Base-by-base conservation (phyloP, 192 early-diverging fungal species). In the Phycomyces blakesleeanus region DNA sequence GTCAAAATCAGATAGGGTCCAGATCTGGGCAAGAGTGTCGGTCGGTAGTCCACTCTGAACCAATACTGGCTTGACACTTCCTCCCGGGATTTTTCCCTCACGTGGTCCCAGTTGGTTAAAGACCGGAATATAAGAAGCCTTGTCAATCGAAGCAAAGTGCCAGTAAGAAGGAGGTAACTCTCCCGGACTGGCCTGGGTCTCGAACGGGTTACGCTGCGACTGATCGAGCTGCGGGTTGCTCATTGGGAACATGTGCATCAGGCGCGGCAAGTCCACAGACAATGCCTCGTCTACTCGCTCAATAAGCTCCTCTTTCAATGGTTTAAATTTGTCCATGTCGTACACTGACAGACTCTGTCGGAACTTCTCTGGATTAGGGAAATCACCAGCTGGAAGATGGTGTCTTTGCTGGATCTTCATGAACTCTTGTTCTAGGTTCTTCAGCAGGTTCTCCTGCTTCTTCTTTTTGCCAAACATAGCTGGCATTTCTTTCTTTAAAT, bases 401-500 rank as follows among this genome's bases (percentile, higher is more conserved):
- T 91, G 81, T 57, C 79, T 66, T 37, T 83, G 78, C 51, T 87
- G 85, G 34, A 94, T 80, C 40, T 83, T 83, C 21, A 76, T 55
- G 65, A 94, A 91, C 66, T 89, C 87, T 8, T 67, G 68, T 0
- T 79, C 83, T 51, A 94, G 70, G 47, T 88, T 88, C 5, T 80
- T 82, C 7, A 92, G 69, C 41, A 94, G 72, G 1, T 79, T 83
- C 59, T 86, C 83, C 63, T 89, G 85, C 57, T 90, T 91, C 37
- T 86, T 83, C 54, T 81, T 82, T 51, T 89, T 89, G 29, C 88
- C 90, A 69, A 88, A 90, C 70, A 93, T 82, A 2, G 78, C 67
- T 3, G 91, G 92, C 84, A 94, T 87, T 61, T 89, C 83, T 57
- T 85, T 79, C 21, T 84, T 80, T 58, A 94, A 63, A 61, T 93